Base-by-base conservation (phyloP, 768 basidiomycete species). In the Rhizopogon vinicolor region DNA sequence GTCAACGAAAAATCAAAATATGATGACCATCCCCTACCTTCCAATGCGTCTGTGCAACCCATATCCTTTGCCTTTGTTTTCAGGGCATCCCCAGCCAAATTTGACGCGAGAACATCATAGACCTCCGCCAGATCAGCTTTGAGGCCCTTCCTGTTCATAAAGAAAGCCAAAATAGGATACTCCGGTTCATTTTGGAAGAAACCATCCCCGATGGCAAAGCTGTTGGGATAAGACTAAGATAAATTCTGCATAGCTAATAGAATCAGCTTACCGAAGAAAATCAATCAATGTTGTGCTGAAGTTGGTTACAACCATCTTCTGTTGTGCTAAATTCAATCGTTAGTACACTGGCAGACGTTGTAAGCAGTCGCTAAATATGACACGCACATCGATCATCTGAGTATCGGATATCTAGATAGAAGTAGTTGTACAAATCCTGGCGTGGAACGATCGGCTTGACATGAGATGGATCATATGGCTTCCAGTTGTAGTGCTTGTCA, bases 381-480 rank as follows among this genome's bases (percentile, higher is more conserved):
- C 3, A 3, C 48, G 7, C 14, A 49, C 48, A 22, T 22, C 3
- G 2, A 3, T 16, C 19, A 16, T 37, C 3, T 31, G 7, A 14
- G 19, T 35, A 37, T 16, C 8, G 33, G 35, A 22, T 7, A 10
- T 52, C 41, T 39, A 65, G 55, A 53, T 60, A 53, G 44, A 64
- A 65, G 35, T 64, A 65, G 41, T 57, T 64, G 18, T 52, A 14
- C 4, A 58, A n/a, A 48, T 65, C 60, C n/a, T n/a, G 16, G 7
- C 37, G 33, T 29, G 51, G 54, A 42, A 58, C 54, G 7, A 58
- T 35, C n/a, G 57, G 51, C 28, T 55, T 51, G 29, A 45, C 51
- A 40, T 41, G 44, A 3, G 62, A 58, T 2, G 57, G 48, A 16
- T 49, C 33, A 16, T 48, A 48, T 16, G 33, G 33, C 8, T 1